These are phyloP conservation scores for Fusarium sarcochroum DNA, from an alignment of 2,329 filamentous ascomycete species.

Conservation along the genomic window DNA sequence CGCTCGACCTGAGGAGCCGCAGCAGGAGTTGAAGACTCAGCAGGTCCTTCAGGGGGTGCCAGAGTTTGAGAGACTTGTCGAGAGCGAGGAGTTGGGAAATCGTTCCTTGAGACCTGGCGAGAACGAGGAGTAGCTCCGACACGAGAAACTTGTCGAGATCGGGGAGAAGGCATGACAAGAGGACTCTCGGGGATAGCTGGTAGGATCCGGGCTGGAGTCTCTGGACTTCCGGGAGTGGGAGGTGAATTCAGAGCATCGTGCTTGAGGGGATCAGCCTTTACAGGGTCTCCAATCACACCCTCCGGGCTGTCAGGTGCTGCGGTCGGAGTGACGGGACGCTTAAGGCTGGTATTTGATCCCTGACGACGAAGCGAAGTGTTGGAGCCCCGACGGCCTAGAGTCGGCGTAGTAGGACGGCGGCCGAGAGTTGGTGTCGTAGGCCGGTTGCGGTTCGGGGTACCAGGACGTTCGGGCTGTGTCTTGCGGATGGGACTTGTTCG, in stretches of 20 bases:
- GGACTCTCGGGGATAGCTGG: constrained; percentile 39
- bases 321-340: constrained; percentile 29
- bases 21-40: not conserved
- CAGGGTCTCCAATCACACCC: constrained; percentile 15
- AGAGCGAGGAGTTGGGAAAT: constrained; percentile 19
- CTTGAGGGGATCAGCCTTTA: constrained; percentile 7
- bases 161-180: constrained; percentile 24
- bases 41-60: constrained; percentile 4
- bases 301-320: constrained; percentile 2
- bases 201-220: constrained; percentile 21
- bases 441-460: constrained; percentile 32
- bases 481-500: constrained; percentile 41
- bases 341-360: constrained; percentile 35
- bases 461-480: constrained; percentile 22
- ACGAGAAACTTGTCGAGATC: constrained; percentile 36
- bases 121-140: constrained; percentile 14
- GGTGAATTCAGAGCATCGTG: constrained; percentile 1
- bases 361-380: constrained; percentile 26
- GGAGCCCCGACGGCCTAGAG: constrained; percentile 30
- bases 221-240: constrained; percentile 13
- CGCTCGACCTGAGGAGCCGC: constrained; percentile 16
- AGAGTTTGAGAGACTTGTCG: constrained; percentile 35
- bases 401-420: constrained; percentile 41
- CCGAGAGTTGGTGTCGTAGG: constrained; percentile 35
- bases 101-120: constrained; percentile 24